These are phyloP conservation scores for Ganoderma sinense DNA, from an alignment of 1,284 basidiomycete species.

Conservation along the genomic window DNA sequence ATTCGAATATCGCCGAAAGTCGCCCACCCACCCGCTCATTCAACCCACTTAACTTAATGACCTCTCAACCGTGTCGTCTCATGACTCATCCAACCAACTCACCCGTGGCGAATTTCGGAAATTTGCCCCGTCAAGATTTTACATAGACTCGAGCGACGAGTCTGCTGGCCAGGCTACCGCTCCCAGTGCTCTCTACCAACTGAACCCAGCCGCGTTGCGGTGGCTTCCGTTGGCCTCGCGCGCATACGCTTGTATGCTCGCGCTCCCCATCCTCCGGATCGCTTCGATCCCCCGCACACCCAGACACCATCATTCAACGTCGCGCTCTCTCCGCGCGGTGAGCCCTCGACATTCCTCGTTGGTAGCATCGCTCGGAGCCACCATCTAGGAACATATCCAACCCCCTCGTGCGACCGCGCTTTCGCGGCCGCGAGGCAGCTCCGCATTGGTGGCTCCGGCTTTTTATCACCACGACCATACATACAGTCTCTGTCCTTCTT, in stretches of 20 bases:
- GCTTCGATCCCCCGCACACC: background rate
- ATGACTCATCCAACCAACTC: background rate
- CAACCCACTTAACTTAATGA: background rate
- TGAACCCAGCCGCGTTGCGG: background rate
- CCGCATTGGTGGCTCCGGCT: no score
- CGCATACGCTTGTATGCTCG: background rate
- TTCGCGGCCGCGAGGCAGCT: background rate
- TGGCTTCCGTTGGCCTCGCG: background rate
- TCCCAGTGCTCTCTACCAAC: background rate
- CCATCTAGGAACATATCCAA: background rate
- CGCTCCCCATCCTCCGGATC: background rate
- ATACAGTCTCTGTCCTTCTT: no score
- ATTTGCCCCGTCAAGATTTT: background rate
- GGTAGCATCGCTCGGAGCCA: background rate
- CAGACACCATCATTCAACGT: no score
- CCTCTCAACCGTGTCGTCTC: background rate
- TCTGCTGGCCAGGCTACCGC: no score
- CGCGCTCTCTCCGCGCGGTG: no score
- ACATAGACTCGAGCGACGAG: no score
- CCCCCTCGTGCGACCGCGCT: background rate
- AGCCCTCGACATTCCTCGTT: background rate
- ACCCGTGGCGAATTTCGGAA: background rate
- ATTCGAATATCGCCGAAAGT: background rate
- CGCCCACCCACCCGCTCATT: background rate
- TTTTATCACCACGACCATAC: background rate